phyloP scores from a whole-genome alignment of 305 asterid genomes.

The Caryopteris hybrid region DNA sequence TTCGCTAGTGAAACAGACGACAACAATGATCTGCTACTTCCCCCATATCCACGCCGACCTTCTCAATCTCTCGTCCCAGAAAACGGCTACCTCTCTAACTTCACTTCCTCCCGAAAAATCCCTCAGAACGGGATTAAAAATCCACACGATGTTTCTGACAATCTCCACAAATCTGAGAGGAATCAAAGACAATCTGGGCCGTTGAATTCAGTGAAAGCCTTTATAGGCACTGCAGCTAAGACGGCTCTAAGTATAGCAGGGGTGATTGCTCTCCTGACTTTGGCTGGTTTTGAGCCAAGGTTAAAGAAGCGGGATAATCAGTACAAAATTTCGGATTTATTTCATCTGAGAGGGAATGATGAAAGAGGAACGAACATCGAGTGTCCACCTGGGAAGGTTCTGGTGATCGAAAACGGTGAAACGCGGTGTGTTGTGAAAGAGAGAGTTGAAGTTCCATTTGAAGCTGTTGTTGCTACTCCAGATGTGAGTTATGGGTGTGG shows the following conservation, averaged over 20 bases:
- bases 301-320: slow-evolving; percentile 49
- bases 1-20: slow-evolving; percentile 84
- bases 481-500: slow-evolving; percentile 93
- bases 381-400: slow-evolving; percentile 80
- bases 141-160: slow-evolving; percentile 16
- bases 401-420: slow-evolving; percentile 67
- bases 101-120: slow-evolving; percentile 33
- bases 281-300: slow-evolving; percentile 77
- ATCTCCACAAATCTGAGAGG: slow-evolving; percentile 21
- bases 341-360: slow-evolving; percentile 30
- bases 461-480: slow-evolving; percentile 55
- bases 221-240: slow-evolving; percentile 58
- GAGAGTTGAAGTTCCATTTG: slow-evolving; percentile 85
- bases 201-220: slow-evolving; percentile 30
- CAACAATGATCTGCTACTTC: slow-evolving; percentile 78
- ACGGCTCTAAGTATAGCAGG: slow-evolving; percentile 62
- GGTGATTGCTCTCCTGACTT: slow-evolving; percentile 50
- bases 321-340: slow-evolving; percentile 36
- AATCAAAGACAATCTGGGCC: slow-evolving; percentile 27
- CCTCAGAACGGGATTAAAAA: slow-evolving; percentile 48
- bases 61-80: slow-evolving; percentile 42
- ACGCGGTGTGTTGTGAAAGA: slow-evolving; percentile 73
- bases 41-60: slow-evolving; percentile 84
- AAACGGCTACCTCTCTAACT: slow-evolving; percentile 38
- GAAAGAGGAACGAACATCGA: slow-evolving; percentile 17